Percentiles rank a stretch among this genome's conserved stretches.
Conservation (phyloP, 2,329 filamentous ascomycete species). For the Nectriaceae sp. region DNA sequence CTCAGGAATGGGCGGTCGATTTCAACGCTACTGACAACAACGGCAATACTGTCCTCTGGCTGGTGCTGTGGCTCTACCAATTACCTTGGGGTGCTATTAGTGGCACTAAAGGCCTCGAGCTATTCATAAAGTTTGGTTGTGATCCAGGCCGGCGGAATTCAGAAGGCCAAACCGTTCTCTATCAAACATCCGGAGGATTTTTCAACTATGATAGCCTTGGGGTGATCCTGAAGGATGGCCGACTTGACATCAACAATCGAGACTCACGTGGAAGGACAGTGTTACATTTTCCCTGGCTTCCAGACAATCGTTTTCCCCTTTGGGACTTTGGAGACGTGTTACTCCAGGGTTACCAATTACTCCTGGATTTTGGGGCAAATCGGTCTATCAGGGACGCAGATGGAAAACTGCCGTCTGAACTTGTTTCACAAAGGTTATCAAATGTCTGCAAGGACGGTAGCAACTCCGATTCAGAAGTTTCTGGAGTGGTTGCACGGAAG, state of each 20-base stretch:
- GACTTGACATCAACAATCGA: not conserved
- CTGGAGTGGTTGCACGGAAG: not conserved
- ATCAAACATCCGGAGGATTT: not conserved
- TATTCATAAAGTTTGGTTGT: not conserved
- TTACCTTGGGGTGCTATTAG: not conserved
- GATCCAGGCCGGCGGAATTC: not conserved
- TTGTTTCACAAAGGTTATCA: no score
- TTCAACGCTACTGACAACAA: not conserved
- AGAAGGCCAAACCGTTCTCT: not conserved
- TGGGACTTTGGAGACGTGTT: not conserved
- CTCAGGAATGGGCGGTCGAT: not conserved
- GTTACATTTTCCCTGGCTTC: not conserved
- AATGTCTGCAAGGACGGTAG: no score
- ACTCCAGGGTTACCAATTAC: not conserved
- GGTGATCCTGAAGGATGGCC: not conserved
- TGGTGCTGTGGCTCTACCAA: no score
- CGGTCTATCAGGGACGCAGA: not conserved
- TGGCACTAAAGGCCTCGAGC: not conserved
- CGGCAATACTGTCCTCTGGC: not conserved
- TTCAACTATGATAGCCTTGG: not conserved
- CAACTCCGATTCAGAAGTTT: no score
- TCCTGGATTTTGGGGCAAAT: not conserved
- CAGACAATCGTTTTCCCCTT: not conserved
- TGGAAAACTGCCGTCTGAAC: not conserved
- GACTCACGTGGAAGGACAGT: not conserved